Percentiles rank a stretch among this genome's conserved stretches.
Conservation (phyloP, 2,329 filamentous ascomycete genomes). For the Acephala macrosclerotiorum region DNA sequence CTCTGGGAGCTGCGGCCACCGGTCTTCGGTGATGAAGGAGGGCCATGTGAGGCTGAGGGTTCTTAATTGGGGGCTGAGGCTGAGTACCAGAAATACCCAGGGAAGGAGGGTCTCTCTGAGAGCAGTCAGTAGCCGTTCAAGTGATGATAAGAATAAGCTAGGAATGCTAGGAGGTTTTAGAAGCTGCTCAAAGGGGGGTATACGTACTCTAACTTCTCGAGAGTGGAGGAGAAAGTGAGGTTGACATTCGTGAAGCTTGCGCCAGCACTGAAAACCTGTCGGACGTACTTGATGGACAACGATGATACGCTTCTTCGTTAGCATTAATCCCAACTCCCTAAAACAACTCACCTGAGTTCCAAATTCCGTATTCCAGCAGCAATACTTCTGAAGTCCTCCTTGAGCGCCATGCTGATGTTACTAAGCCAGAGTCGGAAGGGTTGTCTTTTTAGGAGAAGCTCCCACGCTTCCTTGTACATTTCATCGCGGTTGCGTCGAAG, state of each 20-base stretch:
- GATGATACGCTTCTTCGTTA: neutral
- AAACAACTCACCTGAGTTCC: neutral
- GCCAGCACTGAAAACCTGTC: neutral
- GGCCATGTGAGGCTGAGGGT: neutral
- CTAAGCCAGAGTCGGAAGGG: conserved; percentile 1
- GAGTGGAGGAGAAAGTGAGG: neutral
- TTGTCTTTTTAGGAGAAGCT: neutral
- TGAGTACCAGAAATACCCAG: neutral
- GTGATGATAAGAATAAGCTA: too few species aligned
- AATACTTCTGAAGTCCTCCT: neutral
- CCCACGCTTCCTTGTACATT: neutral
- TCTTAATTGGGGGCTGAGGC: neutral
- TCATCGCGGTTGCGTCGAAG: neutral
- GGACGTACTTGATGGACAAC: neutral
- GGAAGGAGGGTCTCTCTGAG: neutral
- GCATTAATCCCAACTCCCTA: neutral
- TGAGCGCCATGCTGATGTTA: neutral
- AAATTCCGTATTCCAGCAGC: neutral
- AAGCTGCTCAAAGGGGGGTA: neutral
- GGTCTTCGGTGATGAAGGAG: neutral
- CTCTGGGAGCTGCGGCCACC: neutral
- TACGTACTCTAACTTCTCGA: neutral
- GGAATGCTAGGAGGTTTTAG: neutral
- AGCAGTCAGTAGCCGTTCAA: neutral
- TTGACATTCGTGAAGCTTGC: neutral